Conservation (phyloP, 495 filamentous ascomycete species). For the Lasiosphaeria ovina region DNA sequence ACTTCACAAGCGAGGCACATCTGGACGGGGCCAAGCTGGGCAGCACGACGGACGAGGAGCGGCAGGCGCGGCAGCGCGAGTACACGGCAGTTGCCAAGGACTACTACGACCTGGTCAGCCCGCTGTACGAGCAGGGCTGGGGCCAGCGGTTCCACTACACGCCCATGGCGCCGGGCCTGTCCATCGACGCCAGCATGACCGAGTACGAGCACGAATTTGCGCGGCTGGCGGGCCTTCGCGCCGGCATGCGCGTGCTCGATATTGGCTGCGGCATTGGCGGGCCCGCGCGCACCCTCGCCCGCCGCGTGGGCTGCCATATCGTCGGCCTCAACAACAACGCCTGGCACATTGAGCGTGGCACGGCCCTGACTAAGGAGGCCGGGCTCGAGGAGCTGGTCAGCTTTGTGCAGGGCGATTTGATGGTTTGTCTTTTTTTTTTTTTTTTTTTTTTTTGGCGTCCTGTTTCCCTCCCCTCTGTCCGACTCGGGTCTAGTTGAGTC, state of each 20-base stretch:
- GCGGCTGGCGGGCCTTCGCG: slow-evolving; percentile 13
- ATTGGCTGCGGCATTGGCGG: slow-evolving; percentile 22
- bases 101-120: slow-evolving; percentile 3
- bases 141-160: slow-evolving; percentile 25
- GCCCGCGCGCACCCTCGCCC: slow-evolving; percentile 17
- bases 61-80: neutral
- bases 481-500: neutral
- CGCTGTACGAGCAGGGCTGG: slow-evolving; percentile 3
- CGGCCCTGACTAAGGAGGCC: slow-evolving; percentile 11
- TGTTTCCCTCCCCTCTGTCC: neutral
- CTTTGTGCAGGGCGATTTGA: slow-evolving; percentile 14
- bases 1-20: too few species aligned
- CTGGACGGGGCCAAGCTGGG: too few species aligned
- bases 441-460: neutral
- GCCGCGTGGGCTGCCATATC: slow-evolving; percentile 9
- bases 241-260: slow-evolving; percentile 20
- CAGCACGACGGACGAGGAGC: neutral
- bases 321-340: slow-evolving; percentile 22
- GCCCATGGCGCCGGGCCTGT: slow-evolving; percentile 17
- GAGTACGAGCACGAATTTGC: slow-evolving; percentile 20
- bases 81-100: neutral
- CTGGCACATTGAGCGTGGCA: slow-evolving; percentile 22
- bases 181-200: slow-evolving; percentile 19
- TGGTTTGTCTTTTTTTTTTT: slow-evolving; percentile 7
- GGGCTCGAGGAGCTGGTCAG: slow-evolving; percentile 13